Evolutionary conservation across 2,329 filamentous ascomycete species (phyloP), one percentile per base, ranked within the genome.

Genomic region (Conoideocrella luteorostrata): DNA sequence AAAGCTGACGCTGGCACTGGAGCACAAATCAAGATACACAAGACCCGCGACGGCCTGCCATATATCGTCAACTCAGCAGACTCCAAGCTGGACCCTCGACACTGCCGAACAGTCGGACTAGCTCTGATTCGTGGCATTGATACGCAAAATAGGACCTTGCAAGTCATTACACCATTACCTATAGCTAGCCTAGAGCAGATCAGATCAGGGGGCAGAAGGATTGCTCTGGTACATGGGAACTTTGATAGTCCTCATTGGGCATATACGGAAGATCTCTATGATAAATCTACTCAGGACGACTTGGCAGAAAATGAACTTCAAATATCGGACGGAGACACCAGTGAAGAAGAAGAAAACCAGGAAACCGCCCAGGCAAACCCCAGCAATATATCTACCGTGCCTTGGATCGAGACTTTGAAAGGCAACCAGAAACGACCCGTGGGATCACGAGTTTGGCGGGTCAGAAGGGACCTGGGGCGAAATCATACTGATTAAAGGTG

Each of bases 41-140:
- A 28, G 17, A 60, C 59, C 1, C 65, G 69, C 2, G 76, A 81
- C 54, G 68, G 69, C 0, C 67, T 89, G 2, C 85, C 85, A 0
- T 80, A 80, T 47, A 74, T 89, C 45, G 63, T 72, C 13, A 77
- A 79, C 17, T 57, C 69, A 1, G 63, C 69, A 20, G 70, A 73
- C n/a, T 66, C 69, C 3, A 69, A 72, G 1, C 70, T 87, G 1
- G 70, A 85, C 50, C 84, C 86, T 0, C 62, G 58, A 22, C 67
- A 75, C 53, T 84, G 78, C 0, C 68, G 68, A 18, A 71, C 77
- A 12, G 60, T 88, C 4, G 84, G 84, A 2, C 66, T 86, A 2
- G 84, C 77, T 0, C 68, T 91, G 7, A 62, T 93, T n/a, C 76
- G 84, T 2, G 84, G 80, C 4, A 78, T 90, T 46, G 82, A 90